Evolutionary conservation across 805 yeast genomes (phyloP), one percentile per base, ranked within the genome.

Genomic region (Kockiozyma suomiensis): DNA sequence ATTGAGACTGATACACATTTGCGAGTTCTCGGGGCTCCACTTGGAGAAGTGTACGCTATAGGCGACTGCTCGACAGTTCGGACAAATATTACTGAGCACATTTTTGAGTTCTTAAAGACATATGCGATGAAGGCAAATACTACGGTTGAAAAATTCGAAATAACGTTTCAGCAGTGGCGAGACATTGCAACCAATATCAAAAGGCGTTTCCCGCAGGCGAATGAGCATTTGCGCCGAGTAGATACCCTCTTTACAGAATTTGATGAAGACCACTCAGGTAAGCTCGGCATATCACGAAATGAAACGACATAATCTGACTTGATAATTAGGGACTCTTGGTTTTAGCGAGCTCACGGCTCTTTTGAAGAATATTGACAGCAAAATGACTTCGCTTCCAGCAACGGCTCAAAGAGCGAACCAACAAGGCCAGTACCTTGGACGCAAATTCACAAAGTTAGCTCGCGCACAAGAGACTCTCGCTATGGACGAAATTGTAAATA

Each of bases 351-450:
- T 85, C 35, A 74, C 81, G 30, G 73, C 74, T 13, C 69, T 84
- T 61, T 72, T 85, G 62, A 75, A 79, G 56, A 83, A 81, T 56
- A 80, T 84, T 28, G 88, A 85, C 69, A 77, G 83, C 17, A 82
- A 83, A 71, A 83, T 85, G 59, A 84, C 88, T 4, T 82, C 88
- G 1, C 72, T 85, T 66, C 90, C 90, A 3, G 88, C 89, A 7
- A 85, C 90, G 8, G 90, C 90, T 8, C 90, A 85, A 75, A 78
- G 89, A 59, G 89, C 90, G 2, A 78, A 81, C 64, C 90, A 85
- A 72, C 90, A 85, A 72, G 90, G 90, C 62, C 77, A 78, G 59
- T 85, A 85, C 67, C 70, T 85, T 38, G 90, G 86, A 57, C 81
- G 79, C 67, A 85, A 85, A 71, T 73, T 85, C 46, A 78, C 82